phyloP scores from a whole-genome alignment of 495 filamentous ascomycete species.

The Amniculicola lignicola region DNA sequence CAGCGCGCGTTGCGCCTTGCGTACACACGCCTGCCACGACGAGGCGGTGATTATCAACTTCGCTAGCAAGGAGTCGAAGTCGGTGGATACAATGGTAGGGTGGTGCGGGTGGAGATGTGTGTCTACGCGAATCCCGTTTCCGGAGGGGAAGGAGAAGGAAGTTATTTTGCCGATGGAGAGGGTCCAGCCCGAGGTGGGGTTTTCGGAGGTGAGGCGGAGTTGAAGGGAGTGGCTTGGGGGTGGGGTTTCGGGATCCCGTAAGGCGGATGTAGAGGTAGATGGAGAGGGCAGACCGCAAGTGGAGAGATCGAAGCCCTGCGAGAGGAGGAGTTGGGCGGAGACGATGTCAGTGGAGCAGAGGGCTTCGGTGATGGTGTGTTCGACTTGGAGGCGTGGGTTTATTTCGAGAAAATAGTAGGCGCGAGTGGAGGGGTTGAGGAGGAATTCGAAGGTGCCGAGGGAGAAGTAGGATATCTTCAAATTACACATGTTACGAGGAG shows the following conservation, averaged over 20 bases:
- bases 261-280: too few species aligned
- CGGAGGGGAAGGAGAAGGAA: constrained; percentile 52
- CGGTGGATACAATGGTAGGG: constrained; percentile 48
- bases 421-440: constrained; percentile 37
- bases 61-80: constrained; percentile 60
- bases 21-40: constrained; percentile 50
- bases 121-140: constrained; percentile 57
- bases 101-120: constrained; percentile 48
- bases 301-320: constrained; percentile 49
- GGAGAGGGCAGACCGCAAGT: constrained; percentile 46
- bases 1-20: constrained; percentile 54
- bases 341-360: constrained; percentile 42
- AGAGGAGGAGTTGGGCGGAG: constrained; percentile 52
- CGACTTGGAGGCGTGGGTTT: constrained; percentile 48
- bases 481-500: too few species aligned
- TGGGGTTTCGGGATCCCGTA: constrained; percentile 33
- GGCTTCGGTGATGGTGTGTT: constrained; percentile 54
- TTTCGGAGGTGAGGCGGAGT: constrained; percentile 57
- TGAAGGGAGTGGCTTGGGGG: constrained; percentile 51
- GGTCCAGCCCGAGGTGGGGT: constrained; percentile 51
- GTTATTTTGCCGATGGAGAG: constrained; percentile 59
- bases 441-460: constrained; percentile 45
- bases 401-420: constrained; percentile 44
- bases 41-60: constrained; percentile 60
- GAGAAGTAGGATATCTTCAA: constrained; percentile 42